phyloP scores from a whole-genome alignment of 177 flowering plant species.

The Vitis hybrid region DNA sequence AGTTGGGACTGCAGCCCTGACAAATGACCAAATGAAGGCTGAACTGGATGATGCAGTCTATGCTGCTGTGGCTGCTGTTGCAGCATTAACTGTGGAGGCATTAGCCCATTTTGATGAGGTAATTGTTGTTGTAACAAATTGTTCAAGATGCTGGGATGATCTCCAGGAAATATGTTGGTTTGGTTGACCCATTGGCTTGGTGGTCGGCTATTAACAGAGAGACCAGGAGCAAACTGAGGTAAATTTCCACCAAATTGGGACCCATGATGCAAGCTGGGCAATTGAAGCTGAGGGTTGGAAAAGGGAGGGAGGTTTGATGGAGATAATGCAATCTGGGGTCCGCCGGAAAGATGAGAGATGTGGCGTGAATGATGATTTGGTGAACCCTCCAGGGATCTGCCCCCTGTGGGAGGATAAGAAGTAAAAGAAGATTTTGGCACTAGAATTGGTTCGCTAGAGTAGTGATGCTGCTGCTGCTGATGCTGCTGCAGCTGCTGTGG shows the following conservation, averaged over 20 bases:
- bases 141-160: slow-evolving; percentile 35
- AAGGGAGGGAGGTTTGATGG: slow-evolving; percentile 42
- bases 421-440: slow-evolving; percentile 52
- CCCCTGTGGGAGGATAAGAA: slow-evolving; percentile 60
- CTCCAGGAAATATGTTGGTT: slow-evolving; percentile 32
- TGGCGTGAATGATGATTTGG: slow-evolving; percentile 37
- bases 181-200: slow-evolving; percentile 52
- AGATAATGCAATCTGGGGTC: slow-evolving; percentile 39
- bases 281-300: slow-evolving; percentile 34
- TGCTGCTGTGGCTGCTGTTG: slow-evolving; percentile 51
- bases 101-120: slow-evolving; percentile 49
- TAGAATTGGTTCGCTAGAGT: slow-evolving; percentile 47
- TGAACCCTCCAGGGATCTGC: slow-evolving; percentile 44
- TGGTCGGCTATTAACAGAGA: slow-evolving; percentile 27
- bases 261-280: slow-evolving; percentile 40
- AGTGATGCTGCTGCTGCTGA: slow-evolving; percentile 31
- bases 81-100: slow-evolving; percentile 38
- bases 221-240: slow-evolving; percentile 36
- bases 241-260: slow-evolving; percentile 40
- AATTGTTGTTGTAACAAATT: slow-evolving; percentile 43
- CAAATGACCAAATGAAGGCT: slow-evolving; percentile 43
- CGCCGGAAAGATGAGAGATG: slow-evolving; percentile 34
- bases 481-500: slow-evolving; percentile 26
- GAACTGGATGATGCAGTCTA: slow-evolving; percentile 45
- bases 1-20: slow-evolving; percentile 49